Percentiles rank a stretch among this genome's conserved stretches.
Conservation (phyloP, 148 eudicot species). For the Fagopyrum esculentum region DNA sequence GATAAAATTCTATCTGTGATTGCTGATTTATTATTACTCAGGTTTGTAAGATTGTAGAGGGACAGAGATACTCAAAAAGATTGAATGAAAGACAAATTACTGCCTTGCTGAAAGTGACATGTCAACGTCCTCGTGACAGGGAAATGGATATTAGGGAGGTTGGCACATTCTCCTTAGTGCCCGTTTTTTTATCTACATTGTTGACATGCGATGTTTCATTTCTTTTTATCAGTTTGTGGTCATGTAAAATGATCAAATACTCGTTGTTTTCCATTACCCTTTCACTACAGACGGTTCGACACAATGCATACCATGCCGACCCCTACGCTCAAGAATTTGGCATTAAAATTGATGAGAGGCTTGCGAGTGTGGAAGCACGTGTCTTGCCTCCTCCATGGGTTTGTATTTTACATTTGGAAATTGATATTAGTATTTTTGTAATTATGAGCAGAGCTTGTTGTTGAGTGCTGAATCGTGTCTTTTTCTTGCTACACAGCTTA, state of each 20-base stretch:
- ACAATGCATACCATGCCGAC: slow-evolving; percentile 64
- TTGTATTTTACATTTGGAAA: slow-evolving; percentile 10
- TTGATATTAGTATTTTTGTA: neutral
- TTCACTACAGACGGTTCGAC: slow-evolving; percentile 50
- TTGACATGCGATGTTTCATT: neutral
- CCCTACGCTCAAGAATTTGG: slow-evolving; percentile 79
- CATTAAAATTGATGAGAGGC: slow-evolving; percentile 56
- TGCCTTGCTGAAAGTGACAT: slow-evolving; percentile 69
- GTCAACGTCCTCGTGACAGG: slow-evolving; percentile 80
- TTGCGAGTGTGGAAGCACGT: slow-evolving; percentile 75
- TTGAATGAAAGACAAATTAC: slow-evolving; percentile 79
- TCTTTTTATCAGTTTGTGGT: neutral
- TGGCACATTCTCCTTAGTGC: slow-evolving; percentile 11
- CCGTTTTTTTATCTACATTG: neutral
- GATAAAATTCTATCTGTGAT: neutral
- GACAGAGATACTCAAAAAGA: slow-evolving; percentile 77
- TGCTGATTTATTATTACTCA: slow-evolving; percentile 14
- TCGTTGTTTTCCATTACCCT: neutral
- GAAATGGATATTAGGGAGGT: slow-evolving; percentile 72
- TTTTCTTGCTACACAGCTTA: slow-evolving; percentile 35
- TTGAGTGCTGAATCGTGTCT: neutral
- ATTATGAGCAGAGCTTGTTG: neutral
- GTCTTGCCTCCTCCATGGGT: slow-evolving; percentile 89
- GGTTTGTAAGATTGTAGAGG: slow-evolving; percentile 90
- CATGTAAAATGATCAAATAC: neutral